Conservation (phyloP, 805 yeast species). For the Kodamaea sagamina region DNA sequence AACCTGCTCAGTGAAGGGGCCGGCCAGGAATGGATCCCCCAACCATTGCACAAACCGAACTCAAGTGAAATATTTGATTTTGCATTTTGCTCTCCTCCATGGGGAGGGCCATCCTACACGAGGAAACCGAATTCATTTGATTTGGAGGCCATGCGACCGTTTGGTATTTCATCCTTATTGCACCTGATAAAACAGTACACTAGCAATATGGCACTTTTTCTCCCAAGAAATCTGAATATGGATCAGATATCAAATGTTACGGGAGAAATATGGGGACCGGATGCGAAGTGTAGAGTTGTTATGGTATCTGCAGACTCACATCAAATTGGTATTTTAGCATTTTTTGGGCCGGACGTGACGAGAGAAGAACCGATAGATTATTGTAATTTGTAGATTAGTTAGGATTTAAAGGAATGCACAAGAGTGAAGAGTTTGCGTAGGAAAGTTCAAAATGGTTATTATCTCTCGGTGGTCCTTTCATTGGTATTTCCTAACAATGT, state of each 20-base stretch:
- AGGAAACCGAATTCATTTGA: constrained; percentile 44
- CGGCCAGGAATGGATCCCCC: constrained; percentile 37
- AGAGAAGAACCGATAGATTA: constrained; percentile 6
- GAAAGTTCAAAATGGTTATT: no score
- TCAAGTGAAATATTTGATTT: constrained; percentile 43
- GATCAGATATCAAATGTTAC: constrained; percentile 54
- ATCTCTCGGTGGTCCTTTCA: no score
- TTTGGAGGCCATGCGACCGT: constrained; percentile 47
- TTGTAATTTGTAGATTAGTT: background rate
- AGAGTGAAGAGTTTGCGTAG: no score
- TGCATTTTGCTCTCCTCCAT: constrained; percentile 79
- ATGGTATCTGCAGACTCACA: constrained; percentile 43
- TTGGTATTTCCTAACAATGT: no score
- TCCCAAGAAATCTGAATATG: constrained; percentile 62
- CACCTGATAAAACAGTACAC: constrained; percentile 43
- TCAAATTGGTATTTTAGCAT: constrained; percentile 55
- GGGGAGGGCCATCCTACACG: constrained; percentile 78
- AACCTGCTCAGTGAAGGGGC: constrained; percentile 27
- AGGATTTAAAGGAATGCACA: no score
- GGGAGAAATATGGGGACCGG: constrained; percentile 44
- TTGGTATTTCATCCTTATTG: constrained; percentile 48
- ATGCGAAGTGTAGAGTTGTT: constrained; percentile 48
- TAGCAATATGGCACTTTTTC: constrained; percentile 55
- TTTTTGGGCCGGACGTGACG: constrained; percentile 51
- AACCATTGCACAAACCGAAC: constrained; percentile 18